Percentiles rank a stretch among this genome's conserved stretches.
These are phyloP conservation scores for Backusella westeae DNA, from an alignment of 192 early-diverging fungal genomes.

Conservation along the genomic window DNA sequence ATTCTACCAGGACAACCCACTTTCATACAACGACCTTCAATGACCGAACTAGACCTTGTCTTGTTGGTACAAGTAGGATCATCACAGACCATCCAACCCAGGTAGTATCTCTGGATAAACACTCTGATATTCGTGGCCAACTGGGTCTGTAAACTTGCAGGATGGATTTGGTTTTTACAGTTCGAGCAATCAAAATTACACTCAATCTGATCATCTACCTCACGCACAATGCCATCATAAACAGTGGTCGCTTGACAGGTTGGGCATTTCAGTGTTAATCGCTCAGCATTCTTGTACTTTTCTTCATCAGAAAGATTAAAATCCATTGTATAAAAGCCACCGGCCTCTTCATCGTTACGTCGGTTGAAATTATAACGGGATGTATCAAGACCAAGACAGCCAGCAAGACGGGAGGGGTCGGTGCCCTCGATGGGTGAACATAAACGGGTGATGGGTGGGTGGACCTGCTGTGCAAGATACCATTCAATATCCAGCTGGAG, in stretches of 20 bases:
- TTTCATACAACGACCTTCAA: conserved; percentile 65
- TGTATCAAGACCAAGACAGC: conserved; percentile 81
- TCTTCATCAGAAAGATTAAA: conserved; percentile 73
- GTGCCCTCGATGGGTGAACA: conserved; percentile 86
- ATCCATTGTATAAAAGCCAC: conserved; percentile 70
- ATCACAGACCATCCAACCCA: conserved; percentile 77
- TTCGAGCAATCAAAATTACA: conserved; percentile 52
- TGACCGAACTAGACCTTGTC: conserved; percentile 69
- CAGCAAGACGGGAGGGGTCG: conserved; percentile 72
- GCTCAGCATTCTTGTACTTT: conserved; percentile 72
- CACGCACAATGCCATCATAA: conserved; percentile 37
- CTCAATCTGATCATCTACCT: conserved; percentile 17
- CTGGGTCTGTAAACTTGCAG: conserved; percentile 58
- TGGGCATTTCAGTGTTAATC: conserved; percentile 59
- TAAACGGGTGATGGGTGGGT: conserved; percentile 83
- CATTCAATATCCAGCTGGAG: conserved; percentile 75
- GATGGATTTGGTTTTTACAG: conserved; percentile 48
- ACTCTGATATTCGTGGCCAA: conserved; percentile 61
- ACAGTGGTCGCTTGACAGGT: conserved; percentile 51
- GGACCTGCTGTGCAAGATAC: conserved; percentile 91
- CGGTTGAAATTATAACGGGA: conserved; percentile 50
- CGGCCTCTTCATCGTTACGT: conserved; percentile 23
- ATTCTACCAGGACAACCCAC: conserved; percentile 69
- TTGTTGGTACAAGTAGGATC: conserved; percentile 65
- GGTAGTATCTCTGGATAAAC: conserved; percentile 70